phyloP scores from a whole-genome alignment of 73 alveolate genomes.

The Symbiodinium natans region DNA sequence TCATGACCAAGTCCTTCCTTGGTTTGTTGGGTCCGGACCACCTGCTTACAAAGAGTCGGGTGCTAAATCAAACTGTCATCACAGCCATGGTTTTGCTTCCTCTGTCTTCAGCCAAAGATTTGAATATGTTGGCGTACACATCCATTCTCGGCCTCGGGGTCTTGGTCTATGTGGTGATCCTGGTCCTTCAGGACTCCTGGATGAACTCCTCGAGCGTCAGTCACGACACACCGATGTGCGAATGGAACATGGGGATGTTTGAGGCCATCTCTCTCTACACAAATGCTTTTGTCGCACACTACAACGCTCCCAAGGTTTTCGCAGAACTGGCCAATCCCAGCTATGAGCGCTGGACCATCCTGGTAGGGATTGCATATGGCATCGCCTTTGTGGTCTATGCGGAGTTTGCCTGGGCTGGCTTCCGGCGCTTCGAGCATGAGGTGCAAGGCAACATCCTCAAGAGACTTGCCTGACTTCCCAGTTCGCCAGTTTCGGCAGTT shows the following conservation, averaged over 20 bases:
- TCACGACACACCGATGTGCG: slow-evolving; percentile 48
- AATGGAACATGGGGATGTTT: slow-evolving; percentile 69
- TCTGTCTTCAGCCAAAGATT: slow-evolving; percentile 55
- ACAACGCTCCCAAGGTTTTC: slow-evolving; percentile 78
- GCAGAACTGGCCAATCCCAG: slow-evolving; percentile 78
- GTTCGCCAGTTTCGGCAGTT: too few relatives aligned
- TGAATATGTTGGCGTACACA: slow-evolving; percentile 68
- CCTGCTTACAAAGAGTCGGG: slow-evolving; percentile 37
- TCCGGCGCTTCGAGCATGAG: slow-evolving; percentile 51
- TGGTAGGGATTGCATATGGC: slow-evolving; percentile 64
- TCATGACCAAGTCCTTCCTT: slow-evolving; percentile 63
- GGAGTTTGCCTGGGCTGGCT: slow-evolving; percentile 89
- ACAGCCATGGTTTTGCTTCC: slow-evolving; percentile 66
- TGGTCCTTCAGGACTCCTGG: slow-evolving; percentile 58
- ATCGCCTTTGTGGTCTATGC: slow-evolving; percentile 70
- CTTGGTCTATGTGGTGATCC: slow-evolving; percentile 55
- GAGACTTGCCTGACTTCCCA: slow-evolving; percentile 1
- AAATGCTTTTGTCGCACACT: slow-evolving; percentile 86
- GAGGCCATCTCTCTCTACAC: slow-evolving; percentile 85
- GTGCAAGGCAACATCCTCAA: slow-evolving; percentile 74
- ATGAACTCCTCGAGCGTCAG: slow-evolving; percentile 55
- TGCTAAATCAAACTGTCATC: slow-evolving; percentile 32
- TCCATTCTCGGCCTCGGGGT: slow-evolving; percentile 77
- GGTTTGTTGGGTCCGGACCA: slow-evolving; percentile 72
- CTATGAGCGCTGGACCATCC: slow-evolving; percentile 46